Evolutionary conservation across 441 rosid species (phyloP).

Genomic region (Daphne laureola): DNA sequence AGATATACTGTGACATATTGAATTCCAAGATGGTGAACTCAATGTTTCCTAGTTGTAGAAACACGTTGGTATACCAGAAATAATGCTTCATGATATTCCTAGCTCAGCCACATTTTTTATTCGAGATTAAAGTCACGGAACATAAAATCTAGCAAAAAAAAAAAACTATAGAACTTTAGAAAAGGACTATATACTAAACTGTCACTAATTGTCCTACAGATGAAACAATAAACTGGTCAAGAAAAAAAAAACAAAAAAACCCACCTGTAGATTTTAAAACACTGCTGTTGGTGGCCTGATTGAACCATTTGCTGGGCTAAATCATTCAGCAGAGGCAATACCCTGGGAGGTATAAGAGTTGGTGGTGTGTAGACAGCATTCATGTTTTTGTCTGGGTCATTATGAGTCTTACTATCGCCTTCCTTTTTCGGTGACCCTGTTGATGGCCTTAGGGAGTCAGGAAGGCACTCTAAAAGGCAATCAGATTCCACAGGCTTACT

Average conservation of each 20-base stretch:
- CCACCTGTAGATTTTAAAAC: constrained; percentile 72
- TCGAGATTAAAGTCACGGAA: no score
- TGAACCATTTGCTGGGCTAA: constrained; percentile 85
- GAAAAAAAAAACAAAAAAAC: constrained; percentile 4
- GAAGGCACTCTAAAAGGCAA: constrained; percentile 80
- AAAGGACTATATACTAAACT: background rate
- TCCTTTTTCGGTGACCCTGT: constrained; percentile 35
- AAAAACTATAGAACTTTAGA: background rate
- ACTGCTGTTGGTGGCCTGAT: constrained; percentile 93
- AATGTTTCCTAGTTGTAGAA: no score
- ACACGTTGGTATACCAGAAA: no score
- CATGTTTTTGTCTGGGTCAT: constrained; percentile 42
- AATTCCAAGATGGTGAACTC: no score
- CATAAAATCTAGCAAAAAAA: no score
- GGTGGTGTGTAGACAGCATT: constrained; percentile 65
- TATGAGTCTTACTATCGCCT: constrained; percentile 35
- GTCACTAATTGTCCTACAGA: background rate
- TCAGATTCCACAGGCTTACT: constrained; percentile 97
- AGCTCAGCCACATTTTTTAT: no score
- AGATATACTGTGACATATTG: no score
- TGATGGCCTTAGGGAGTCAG: constrained; percentile 68
- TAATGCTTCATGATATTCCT: no score
- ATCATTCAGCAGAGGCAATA: constrained; percentile 78
- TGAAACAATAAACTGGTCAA: background rate
- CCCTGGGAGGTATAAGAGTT: constrained; percentile 78